Conservation (phyloP, 1,284 basidiomycete species). For the Ceratorhiza oryzae-sativae region DNA sequence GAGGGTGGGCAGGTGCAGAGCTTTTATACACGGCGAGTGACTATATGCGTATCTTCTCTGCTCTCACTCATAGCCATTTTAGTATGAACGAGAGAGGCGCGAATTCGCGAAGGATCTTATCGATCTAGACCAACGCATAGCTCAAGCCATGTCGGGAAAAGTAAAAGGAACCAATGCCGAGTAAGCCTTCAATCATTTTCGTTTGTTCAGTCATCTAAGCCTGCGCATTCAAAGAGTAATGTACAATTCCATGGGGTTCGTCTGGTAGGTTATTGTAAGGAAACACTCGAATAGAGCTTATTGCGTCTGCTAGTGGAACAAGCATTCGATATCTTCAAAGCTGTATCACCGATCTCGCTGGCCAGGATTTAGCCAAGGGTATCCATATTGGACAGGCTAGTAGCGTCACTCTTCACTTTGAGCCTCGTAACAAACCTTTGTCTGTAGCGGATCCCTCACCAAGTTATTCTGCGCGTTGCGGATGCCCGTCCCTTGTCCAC, state of each 20-base stretch:
- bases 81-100: slow-evolving; percentile 29
- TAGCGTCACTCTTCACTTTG: neutral
- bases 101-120: slow-evolving; percentile 14
- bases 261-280: neutral
- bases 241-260: neutral
- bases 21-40: slow-evolving; percentile 4
- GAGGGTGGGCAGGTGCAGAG: slow-evolving; percentile 9
- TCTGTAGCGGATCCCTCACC: slow-evolving; percentile 62
- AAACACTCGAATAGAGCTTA: too few species aligned
- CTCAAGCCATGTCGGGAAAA: slow-evolving; percentile 1
- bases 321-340: slow-evolving; percentile 68
- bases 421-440: neutral
- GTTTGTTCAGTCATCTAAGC: neutral
- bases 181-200: neutral
- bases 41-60: too few species aligned
- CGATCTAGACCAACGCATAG: slow-evolving; percentile 11
- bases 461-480: slow-evolving; percentile 66
- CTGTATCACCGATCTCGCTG: slow-evolving; percentile 55
- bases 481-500: slow-evolving; percentile 69
- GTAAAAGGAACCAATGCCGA: slow-evolving; percentile 4
- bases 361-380: slow-evolving; percentile 58
- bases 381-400: slow-evolving; percentile 58
- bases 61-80: neutral
- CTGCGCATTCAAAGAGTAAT: neutral
- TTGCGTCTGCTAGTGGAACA: slow-evolving; percentile 54